Evolutionary conservation across 768 basidiomycete genomes (phyloP), one percentile per base, ranked within the genome.

Genomic region (Amanita muscaria): DNA sequence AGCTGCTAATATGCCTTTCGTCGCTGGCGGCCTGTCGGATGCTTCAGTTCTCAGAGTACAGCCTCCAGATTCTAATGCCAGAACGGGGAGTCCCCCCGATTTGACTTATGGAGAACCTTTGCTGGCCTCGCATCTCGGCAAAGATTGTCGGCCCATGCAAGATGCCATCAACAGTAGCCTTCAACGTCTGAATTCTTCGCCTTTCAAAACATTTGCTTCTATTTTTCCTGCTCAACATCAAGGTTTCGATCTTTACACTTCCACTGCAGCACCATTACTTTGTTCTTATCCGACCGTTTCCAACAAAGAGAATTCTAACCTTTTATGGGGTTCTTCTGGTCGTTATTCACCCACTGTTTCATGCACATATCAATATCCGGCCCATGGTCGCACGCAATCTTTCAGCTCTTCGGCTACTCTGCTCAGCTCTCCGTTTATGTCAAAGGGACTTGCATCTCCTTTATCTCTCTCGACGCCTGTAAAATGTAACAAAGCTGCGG

Each of bases 381-480:
- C n/a, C n/a, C 23, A 35, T 32, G 19, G 31, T 23, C 43, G 30
- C 29, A 39, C 36, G 15, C 36, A 39, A 31, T 46, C 44, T 12
- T 22, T 46, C 21, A 39, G 37, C 31, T 46, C 36, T 46, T 42
- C 23, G 32, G 31, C 36, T 14, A 45, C 47, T 39, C 38, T 51
- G 22, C 42, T 51, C 31, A 35, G 25, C 25, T 48, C 50, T 29
- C 50, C 50, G n/a, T 50, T 46, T 34, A 21, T 42, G 25, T 31
- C 32, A 45, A 51, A 36, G 19, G n/a, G 19, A 10, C 31, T 41
- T 29, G 44, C 10, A 41, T 32, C 45, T 10, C 22, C 42, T 4
- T 27, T 24, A 16, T 10, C 12, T 27, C 39, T 18, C 12, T 46
- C 49, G 36, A 46, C 36, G 22, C 37, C 30, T 46, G 44, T 38